Conservation (phyloP, 306 rosid genomes). For the Alnus glutinosa region DNA sequence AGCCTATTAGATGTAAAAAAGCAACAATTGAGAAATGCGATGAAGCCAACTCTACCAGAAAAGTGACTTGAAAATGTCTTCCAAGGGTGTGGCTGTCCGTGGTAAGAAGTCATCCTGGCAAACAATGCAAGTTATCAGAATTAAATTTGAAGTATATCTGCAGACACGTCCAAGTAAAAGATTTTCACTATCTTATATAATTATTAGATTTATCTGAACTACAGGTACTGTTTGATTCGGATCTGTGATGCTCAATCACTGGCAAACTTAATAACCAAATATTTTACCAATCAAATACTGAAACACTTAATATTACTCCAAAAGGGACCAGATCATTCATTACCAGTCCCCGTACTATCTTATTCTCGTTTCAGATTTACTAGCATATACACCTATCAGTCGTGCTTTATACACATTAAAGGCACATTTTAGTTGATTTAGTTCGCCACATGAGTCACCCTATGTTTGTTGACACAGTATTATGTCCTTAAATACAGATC, state of each 20-base stretch:
- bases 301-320: not conserved
- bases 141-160: not conserved
- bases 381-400: not conserved
- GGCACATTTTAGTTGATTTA: not conserved
- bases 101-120: conserved; percentile 93
- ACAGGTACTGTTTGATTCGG: conserved; percentile 20
- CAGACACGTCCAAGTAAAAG: not conserved
- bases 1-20: conserved; percentile 2
- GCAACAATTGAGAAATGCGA: conserved; percentile 1
- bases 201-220: not conserved
- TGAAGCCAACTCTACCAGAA: conserved; percentile 63
- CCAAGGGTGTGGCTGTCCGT: conserved; percentile 95
- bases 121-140: not conserved
- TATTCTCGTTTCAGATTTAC: not conserved
- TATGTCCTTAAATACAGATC: not conserved
- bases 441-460: not conserved
- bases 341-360: not conserved
- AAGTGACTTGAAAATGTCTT: conserved; percentile 93
- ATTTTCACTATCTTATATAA: not conserved
- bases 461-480: not conserved
- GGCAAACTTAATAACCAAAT: not conserved
- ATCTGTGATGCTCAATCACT: conserved; percentile 3
- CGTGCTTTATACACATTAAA: not conserved
- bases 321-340: conserved; percentile 10
- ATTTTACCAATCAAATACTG: not conserved